phyloP scores from a whole-genome alignment of 2,329 filamentous ascomycete genomes.

The Talaromyces sp. region DNA sequence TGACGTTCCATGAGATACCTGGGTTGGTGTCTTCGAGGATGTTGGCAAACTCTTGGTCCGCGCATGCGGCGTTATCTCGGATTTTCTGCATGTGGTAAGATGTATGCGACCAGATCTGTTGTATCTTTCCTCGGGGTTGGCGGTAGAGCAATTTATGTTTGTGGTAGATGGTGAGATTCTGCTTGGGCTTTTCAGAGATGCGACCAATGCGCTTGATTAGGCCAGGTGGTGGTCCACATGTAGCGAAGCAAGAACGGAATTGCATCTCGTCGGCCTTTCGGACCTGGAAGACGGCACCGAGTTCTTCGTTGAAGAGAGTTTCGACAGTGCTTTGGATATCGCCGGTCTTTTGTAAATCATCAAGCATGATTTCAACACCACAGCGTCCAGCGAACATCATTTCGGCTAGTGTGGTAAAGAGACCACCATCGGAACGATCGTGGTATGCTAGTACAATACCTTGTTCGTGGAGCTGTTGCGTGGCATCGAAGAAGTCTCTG shows the following conservation, averaged over 20 bases:
- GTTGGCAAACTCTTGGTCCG: slow-evolving; percentile 74
- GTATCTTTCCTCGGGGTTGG: slow-evolving; percentile 68
- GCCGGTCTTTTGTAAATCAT: slow-evolving; percentile 60
- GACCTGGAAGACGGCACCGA: slow-evolving; percentile 94
- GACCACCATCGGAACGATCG: slow-evolving; percentile 87
- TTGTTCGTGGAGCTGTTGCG: slow-evolving; percentile 64
- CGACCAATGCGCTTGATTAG: slow-evolving; percentile 81
- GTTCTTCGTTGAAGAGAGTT: slow-evolving; percentile 90
- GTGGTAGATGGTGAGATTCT: slow-evolving; percentile 73
- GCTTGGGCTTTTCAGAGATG: slow-evolving; percentile 64
- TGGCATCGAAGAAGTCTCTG: slow-evolving; percentile 87
- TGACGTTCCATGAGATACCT: slow-evolving; percentile 79
- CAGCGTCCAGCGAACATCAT: slow-evolving; percentile 98
- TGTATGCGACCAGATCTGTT: slow-evolving; percentile 84
- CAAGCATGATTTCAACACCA: slow-evolving; percentile 79
- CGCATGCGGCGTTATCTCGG: slow-evolving; percentile 82
- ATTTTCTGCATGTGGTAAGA: slow-evolving; percentile 89
- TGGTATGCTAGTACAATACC: slow-evolving; percentile 87
- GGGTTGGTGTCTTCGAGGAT: slow-evolving; percentile 74
- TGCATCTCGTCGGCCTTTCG: slow-evolving; percentile 76
- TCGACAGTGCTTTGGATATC: slow-evolving; percentile 65
- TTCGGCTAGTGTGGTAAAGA: slow-evolving; percentile 85
- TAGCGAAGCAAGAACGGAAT: slow-evolving; percentile 88
- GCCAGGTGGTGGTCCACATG: slow-evolving; percentile 76
- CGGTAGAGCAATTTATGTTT: slow-evolving; percentile 66